A percentile compares a stretch with the other conserved stretches of the same genome.
Conservation (phyloP, 768 basidiomycete genomes). For the Hemileccinum rubropunctum region DNA sequence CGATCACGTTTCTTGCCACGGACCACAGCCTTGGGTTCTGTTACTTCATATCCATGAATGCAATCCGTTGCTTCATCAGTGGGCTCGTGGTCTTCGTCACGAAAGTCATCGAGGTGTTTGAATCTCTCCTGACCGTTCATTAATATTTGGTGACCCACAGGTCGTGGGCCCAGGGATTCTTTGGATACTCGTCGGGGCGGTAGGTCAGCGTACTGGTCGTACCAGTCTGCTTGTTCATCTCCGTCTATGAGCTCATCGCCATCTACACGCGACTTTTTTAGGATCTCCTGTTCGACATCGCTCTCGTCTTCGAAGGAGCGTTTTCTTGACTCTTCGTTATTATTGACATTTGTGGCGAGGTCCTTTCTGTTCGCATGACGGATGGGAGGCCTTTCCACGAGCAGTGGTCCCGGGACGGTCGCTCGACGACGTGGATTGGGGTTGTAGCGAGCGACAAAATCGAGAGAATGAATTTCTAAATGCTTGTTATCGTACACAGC, state of each 20-base stretch:
- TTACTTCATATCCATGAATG: constrained; percentile 42
- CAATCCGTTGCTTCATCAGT: constrained; percentile 35
- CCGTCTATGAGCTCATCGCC: constrained; percentile 46
- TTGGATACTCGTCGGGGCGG: constrained; percentile 45
- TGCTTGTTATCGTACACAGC: constrained; percentile 16
- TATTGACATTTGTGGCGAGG: constrained; percentile 20
- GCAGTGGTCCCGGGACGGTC: constrained; percentile 5
- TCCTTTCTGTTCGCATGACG: constrained; percentile 34
- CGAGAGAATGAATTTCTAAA: constrained; percentile 18
- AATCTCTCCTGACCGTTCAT: constrained; percentile 44
- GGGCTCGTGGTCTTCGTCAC: constrained; percentile 47
- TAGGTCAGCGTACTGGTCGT: constrained; percentile 28
- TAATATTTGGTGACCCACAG: constrained; percentile 40
- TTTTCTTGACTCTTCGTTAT: constrained; percentile 36
- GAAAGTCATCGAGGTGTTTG: constrained; percentile 33
- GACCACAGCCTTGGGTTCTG: constrained; percentile 35
- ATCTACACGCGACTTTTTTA: constrained; percentile 55
- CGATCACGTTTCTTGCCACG: constrained; percentile 75
- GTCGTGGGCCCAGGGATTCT: constrained; percentile 43
- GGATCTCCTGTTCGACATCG: constrained; percentile 38
- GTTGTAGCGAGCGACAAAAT: constrained; percentile 40
- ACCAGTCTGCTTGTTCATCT: constrained; percentile 46
- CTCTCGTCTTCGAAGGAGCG: constrained; percentile 45
- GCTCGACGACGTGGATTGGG: constrained; percentile 22
- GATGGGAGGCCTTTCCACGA: constrained; percentile 18